A percentile compares a stretch with the other conserved stretches of the same genome.
These are phyloP conservation scores for Cerioporus squamosus DNA, from an alignment of 1,284 basidiomycete species.

Conservation along the genomic window DNA sequence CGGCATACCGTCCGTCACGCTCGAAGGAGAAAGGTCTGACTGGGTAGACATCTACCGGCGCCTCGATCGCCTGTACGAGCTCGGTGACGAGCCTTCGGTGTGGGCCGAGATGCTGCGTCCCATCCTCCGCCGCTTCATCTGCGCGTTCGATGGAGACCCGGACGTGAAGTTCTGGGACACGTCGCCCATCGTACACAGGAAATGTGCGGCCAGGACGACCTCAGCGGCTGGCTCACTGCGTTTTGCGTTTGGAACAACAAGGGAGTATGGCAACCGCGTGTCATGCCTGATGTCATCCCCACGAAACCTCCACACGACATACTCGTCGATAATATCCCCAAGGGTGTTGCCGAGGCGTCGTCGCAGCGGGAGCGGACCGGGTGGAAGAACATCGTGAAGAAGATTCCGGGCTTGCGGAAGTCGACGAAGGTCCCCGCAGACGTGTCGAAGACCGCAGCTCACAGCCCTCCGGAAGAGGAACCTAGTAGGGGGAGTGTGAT, in stretches of 20 bases:
- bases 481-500: too few species aligned
- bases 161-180: conserved; percentile 42
- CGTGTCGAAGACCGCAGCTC: too few species aligned
- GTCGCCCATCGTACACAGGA: conserved; percentile 23
- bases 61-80: conserved; percentile 11
- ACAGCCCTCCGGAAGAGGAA: too few species aligned
- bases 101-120: conserved; percentile 43
- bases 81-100: conserved; percentile 36
- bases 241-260: conserved; percentile 42
- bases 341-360: too few species aligned
- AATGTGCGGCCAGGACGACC: conserved; percentile 27
- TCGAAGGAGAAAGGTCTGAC: not conserved
- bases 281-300: conserved; percentile 13
- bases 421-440: too few species aligned
- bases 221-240: conserved; percentile 44
- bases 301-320: not conserved
- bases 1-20: conserved; percentile 43
- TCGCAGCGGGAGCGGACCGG: too few species aligned
- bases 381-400: too few species aligned
- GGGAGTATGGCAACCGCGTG: conserved; percentile 31
- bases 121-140: conserved; percentile 40
- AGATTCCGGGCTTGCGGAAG: too few species aligned
- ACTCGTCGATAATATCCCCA: too few species aligned
- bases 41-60: not conserved
- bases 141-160: conserved; percentile 38